A percentile compares a stretch with the other conserved stretches of the same genome.
These are phyloP conservation scores for Phyllostachys edulis DNA, from an alignment of 176 grass and related monocot species.

Conservation along the genomic window DNA sequence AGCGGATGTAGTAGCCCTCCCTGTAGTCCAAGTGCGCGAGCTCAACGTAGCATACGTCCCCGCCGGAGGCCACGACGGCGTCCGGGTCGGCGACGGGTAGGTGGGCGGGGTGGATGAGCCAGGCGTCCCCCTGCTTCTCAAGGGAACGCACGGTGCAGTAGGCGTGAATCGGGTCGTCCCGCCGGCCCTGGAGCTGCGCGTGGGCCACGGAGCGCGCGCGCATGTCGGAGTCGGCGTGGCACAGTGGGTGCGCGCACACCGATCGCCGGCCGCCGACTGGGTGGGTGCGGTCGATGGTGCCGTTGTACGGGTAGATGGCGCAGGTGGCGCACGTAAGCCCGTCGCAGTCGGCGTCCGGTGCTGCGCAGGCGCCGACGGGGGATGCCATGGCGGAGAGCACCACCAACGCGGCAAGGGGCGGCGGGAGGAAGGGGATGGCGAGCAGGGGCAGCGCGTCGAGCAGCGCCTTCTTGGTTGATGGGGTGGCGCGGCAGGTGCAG, in stretches of 20 bases:
- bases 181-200: neutral
- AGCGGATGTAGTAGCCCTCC: slow-evolving; percentile 9
- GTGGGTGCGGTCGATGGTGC: neutral
- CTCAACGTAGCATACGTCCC: neutral
- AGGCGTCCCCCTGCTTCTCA: no score
- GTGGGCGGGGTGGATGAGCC: neutral
- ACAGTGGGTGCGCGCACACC: neutral
- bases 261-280: neutral
- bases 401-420: neutral
- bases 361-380: neutral
- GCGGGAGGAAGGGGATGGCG: no score
- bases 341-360: neutral
- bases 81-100: neutral
- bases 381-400: neutral
- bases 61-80: neutral
- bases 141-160: neutral
- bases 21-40: neutral
- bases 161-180: neutral
- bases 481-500: no score
- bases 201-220: neutral
- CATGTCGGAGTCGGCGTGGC: neutral
- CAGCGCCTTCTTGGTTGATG: no score
- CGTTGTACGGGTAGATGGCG: neutral
- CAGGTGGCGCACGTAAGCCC: neutral
- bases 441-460: neutral